A percentile compares a stretch with the other conserved stretches of the same genome.
Evolutionary conservation across 768 basidiomycete genomes (phyloP).

Genomic region (Pleurotus giganteus): DNA sequence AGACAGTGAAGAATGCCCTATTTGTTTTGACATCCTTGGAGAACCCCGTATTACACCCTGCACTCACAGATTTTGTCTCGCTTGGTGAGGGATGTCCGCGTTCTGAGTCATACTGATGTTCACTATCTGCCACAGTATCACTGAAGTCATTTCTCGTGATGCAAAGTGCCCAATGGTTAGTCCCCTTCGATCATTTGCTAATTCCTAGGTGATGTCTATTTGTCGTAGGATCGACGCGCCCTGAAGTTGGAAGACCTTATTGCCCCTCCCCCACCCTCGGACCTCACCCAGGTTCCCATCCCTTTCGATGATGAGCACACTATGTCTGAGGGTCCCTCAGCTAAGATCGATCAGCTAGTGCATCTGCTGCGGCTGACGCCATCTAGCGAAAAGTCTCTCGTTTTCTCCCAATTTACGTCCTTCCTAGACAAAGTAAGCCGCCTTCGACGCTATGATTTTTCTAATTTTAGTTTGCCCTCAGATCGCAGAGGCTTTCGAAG

Average conservation of each 20-base stretch:
- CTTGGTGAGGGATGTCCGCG: slow-evolving; percentile 46
- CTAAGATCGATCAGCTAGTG: slow-evolving; percentile 82
- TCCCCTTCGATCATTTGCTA: neutral
- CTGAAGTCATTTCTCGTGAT: slow-evolving; percentile 66
- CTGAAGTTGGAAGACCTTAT: slow-evolving; percentile 55
- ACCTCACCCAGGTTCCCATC: slow-evolving; percentile 61
- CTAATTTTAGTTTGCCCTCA: slow-evolving; percentile 23
- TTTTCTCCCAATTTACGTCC: slow-evolving; percentile 88
- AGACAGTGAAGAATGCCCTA: slow-evolving; percentile 80
- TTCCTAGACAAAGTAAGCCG: slow-evolving; percentile 72
- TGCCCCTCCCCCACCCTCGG: slow-evolving; percentile 61
- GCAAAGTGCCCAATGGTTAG: slow-evolving; percentile 81
- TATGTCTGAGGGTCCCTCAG: slow-evolving; percentile 59
- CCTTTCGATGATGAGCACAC: slow-evolving; percentile 36
- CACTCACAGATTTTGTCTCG: slow-evolving; percentile 67
- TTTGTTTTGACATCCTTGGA: slow-evolving; percentile 60
- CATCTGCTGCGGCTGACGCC: slow-evolving; percentile 71
- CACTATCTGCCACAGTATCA: slow-evolving; percentile 44
- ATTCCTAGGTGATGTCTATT: slow-evolving; percentile 1
- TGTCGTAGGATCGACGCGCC: slow-evolving; percentile 65
- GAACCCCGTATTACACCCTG: slow-evolving; percentile 76
- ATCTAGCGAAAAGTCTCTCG: slow-evolving; percentile 71
- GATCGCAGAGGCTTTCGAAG: slow-evolving; percentile 70
- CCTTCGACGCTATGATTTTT: neutral
- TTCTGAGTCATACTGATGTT: slow-evolving; percentile 1